Evolutionary conservation across 1,284 basidiomycete species (phyloP), one percentile per base, ranked within the genome.

Genomic region (Heliocybe sulcata): DNA sequence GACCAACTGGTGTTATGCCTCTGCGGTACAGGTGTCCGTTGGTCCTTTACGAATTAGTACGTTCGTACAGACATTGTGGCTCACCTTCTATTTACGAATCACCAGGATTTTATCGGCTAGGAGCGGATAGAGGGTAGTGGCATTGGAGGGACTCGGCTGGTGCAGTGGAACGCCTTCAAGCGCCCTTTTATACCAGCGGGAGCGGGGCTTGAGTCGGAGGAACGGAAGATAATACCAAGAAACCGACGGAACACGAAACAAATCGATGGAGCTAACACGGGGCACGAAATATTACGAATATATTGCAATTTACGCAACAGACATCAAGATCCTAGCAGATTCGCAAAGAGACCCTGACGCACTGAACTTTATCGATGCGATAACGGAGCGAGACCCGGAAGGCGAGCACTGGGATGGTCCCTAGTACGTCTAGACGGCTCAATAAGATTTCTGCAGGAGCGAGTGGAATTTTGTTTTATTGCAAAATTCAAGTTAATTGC

Each of bases 151-250:
- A 35, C 16, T 9, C 8, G 16, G 16, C 12, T 26, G 47, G 3
- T 23, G 47, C 6, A 14, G 9, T n/a, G 8, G 20, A n/a, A 23
- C 27, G 22, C 22, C 20, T 49, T 3, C 47, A 49, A 49, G 6
- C 11, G 47, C 8, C 4, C 47, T 49, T n/a, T 49, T 49, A 49
- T 49, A 49, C 23, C 20, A 10, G n/a, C 29, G 29, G 16, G 27
- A 20, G 47, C 47, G 47, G 47, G 47, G 47, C 22, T 49, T 49
- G 47, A 22, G 27, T 49, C 47, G 47, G 47, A 49, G 23, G 8
- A 29, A 26, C 10, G 23, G 6, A 16, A 42, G 6, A 20, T 6
- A 42, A 20, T 42, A 9, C 38, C 8, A 42, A 6, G 38, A 16
- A 20, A 42, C 6, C 19, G 16, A 42, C 8, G n/a, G n/a, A 42